Evolutionary conservation across 257 asterid genomes (phyloP).

Genomic region (Nicotiana paniculata): DNA sequence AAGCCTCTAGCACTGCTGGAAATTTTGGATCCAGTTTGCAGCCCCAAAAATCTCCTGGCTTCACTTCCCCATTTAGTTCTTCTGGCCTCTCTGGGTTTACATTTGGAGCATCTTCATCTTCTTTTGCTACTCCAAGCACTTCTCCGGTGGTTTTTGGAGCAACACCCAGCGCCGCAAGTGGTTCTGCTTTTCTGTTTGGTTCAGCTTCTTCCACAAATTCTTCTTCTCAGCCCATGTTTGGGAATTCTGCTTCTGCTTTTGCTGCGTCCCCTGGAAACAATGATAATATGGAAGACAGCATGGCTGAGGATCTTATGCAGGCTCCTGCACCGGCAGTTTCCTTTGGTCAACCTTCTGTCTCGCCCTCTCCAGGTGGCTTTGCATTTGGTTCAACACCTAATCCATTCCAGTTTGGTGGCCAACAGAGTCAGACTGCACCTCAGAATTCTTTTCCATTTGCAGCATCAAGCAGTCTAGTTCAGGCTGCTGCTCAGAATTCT

Average conservation of each 20-base stretch:
- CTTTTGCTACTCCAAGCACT: conserved; percentile 29
- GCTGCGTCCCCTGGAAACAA: conserved; percentile 38
- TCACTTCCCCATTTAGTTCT: conserved; percentile 40
- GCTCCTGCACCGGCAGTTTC: conserved; percentile 36
- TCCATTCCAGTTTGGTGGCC: conserved; percentile 58
- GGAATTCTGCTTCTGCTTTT: conserved; percentile 20
- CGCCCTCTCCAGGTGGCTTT: conserved; percentile 44
- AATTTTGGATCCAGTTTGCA: conserved; percentile 41
- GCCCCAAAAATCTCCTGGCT: conserved; percentile 25
- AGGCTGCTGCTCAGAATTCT: conserved; percentile 36
- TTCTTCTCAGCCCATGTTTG: conserved; percentile 15
- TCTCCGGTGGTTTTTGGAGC: conserved; percentile 33
- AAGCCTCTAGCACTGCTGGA: conserved; percentile 1
- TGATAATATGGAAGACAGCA: conserved; percentile 79
- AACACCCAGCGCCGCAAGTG: conserved; percentile 25
- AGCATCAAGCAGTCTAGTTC: conserved; percentile 53
- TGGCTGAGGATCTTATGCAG: conserved; percentile 90
- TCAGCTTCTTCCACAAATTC: conserved; percentile 30
- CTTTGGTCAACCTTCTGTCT: conserved; percentile 47
- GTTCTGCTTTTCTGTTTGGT: conserved; percentile 33
- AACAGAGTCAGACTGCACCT: conserved; percentile 44
- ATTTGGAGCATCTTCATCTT: conserved; percentile 44
- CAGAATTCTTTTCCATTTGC: conserved; percentile 46
- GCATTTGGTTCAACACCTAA: conserved; percentile 41
- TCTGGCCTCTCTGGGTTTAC: conserved; percentile 41